These are phyloP conservation scores for Pseudogymnoascus sp. DNA, from an alignment of 2,329 filamentous ascomycete species.

Conservation along the genomic window DNA sequence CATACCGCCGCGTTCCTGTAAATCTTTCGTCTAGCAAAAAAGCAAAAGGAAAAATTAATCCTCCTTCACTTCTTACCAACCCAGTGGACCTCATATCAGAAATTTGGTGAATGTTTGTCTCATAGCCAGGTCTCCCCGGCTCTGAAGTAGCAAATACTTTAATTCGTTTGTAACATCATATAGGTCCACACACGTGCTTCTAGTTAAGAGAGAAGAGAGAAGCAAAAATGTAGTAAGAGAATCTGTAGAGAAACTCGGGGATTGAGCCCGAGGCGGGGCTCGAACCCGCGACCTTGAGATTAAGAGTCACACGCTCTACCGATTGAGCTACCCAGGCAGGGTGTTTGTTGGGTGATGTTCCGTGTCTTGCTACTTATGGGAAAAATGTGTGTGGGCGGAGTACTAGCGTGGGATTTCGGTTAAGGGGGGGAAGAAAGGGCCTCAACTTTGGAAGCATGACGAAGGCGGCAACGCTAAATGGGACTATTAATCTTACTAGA, in stretches of 20 bases:
- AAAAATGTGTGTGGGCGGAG: neutral
- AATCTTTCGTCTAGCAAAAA: neutral
- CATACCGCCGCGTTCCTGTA: neutral
- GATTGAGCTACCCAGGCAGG: slow-evolving; percentile 47
- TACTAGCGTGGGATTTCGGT: neutral
- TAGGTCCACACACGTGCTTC: neutral
- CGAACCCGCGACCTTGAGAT: slow-evolving; percentile 8
- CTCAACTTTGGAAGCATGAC: neutral
- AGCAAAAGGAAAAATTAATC: slow-evolving; percentile 14
- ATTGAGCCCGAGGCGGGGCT: slow-evolving; percentile 8
- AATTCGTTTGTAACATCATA: slow-evolving; percentile 48
- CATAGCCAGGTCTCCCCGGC: slow-evolving; percentile 73
- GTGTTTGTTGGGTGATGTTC: neutral
- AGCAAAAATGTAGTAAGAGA: slow-evolving; percentile 5
- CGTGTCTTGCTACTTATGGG: neutral
- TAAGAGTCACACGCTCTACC: slow-evolving; percentile 63
- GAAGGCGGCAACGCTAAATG: neutral
- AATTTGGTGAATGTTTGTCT: slow-evolving; percentile 91
- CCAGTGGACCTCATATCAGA: slow-evolving; percentile 49
- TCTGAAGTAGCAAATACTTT: slow-evolving; percentile 99
- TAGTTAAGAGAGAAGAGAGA: neutral
- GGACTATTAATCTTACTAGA: neutral
- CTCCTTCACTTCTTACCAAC: slow-evolving; percentile 7
- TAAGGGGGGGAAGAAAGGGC: neutral
- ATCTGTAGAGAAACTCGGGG: slow-evolving; percentile 9